Evolutionary conservation across 192 early-diverging fungal genomes (phyloP).

Genomic region (Gonapodya sp.): DNA sequence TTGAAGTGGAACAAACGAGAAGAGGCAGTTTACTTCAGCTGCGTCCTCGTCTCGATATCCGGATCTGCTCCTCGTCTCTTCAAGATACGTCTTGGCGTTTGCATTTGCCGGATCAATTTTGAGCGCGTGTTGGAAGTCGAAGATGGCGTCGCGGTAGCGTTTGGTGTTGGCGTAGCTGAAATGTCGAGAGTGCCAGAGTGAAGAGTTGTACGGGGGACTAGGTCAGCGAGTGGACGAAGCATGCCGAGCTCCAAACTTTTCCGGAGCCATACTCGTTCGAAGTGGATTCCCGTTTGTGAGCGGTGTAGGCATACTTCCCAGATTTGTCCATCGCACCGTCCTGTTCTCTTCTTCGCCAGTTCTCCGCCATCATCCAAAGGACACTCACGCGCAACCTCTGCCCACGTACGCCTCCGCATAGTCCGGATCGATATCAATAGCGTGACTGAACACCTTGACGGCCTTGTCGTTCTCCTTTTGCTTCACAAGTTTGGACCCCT

Average conservation of each 20-base stretch:
- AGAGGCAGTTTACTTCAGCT: not conserved
- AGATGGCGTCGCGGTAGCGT: not conserved
- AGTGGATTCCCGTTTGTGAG: too few relatives aligned
- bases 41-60: not conserved
- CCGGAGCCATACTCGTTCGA: too few relatives aligned
- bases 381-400: not conserved
- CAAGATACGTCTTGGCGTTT: not conserved
- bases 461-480: constrained; percentile 9
- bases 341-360: too few relatives aligned
- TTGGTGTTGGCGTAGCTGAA: not conserved
- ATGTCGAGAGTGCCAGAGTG: not conserved
- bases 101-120: not conserved
- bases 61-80: not conserved
- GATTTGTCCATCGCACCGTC: too few relatives aligned
- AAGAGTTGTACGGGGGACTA: not conserved
- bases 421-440: constrained; percentile 6
- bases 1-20: too few relatives aligned
- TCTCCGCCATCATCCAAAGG: too few relatives aligned
- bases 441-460: not conserved
- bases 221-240: too few relatives aligned
- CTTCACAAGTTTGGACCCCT: not conserved
- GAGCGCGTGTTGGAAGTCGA: not conserved
- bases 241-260: too few relatives aligned
- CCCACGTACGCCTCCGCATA: constrained; percentile 2
- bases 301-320: too few relatives aligned